Evolutionary conservation across 139 green algal genomes (phyloP), one percentile per base, ranked within the genome.

Genomic region (Coccomyxa sp.): DNA sequence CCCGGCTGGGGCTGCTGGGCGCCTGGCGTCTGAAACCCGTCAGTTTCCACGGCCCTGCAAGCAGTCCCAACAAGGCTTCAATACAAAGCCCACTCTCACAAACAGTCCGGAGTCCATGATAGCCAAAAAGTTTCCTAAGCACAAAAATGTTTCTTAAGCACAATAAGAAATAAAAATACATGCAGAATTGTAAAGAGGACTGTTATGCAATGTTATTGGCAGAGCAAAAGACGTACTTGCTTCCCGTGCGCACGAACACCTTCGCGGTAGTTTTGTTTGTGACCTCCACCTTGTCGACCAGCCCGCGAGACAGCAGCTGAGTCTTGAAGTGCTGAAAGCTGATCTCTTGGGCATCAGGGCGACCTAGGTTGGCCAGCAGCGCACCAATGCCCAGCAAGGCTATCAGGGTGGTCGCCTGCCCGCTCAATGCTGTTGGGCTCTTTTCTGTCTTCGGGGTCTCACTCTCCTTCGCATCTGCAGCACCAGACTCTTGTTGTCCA

Each of bases 251-350:
- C 21, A 81, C 32, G 13, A 51, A 68, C 23, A 98, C 94, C 85
- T 96, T 97, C 51, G 96, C 97, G 13, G 88, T 88, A 79, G 83
- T 88, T 86, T 96, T 95, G 90, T 99, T 99, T 14, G 91, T 88
- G n/a, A 99, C 95, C 89, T 99, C 96, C 51, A 99, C 77, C 30
- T 88, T 88, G 11, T 96, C 90, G 27, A 99, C 96, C 30, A 93
- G 58, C 0, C 92, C 94, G 59, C 87, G 85, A 27, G 92, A 90
- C 80, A 99, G 90, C 86, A 99, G 86, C 67, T 95, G 90, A 51
- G 88, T 94, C 77, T 94, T 92, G 89, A 98, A 98, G 86, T 95
- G 86, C 76, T 92, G 94, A 88, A 98, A 98, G 76, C 87, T 94
- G 79, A 98, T 96, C 88, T 98, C 95, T 81, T 95, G 89, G 15